These are phyloP conservation scores for Diutina pseudorugosa DNA, from an alignment of 1,139 yeast genomes.

Conservation along the genomic window DNA sequence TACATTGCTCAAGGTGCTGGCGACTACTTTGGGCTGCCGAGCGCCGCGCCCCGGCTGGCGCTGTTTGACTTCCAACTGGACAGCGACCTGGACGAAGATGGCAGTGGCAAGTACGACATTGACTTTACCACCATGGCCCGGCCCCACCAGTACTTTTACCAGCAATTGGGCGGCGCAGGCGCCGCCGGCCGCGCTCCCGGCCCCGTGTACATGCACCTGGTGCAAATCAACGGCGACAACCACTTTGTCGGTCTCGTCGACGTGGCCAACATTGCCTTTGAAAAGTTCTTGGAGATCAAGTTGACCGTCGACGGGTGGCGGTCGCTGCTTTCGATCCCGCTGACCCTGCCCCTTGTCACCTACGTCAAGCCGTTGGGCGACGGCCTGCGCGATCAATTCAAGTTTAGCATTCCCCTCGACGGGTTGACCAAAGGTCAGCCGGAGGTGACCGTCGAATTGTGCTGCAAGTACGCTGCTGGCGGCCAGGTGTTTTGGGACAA, in stretches of 20 bases:
- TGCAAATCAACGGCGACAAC: background rate
- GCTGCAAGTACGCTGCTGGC: background rate
- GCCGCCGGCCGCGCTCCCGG: background rate
- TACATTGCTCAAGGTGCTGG: background rate
- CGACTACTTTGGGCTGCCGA: background rate
- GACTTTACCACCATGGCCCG: background rate
- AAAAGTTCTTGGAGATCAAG: background rate
- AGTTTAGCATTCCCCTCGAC: background rate
- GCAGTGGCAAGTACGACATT: background rate
- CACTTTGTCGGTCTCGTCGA: background rate
- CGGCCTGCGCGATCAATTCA: background rate
- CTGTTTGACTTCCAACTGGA: constrained; percentile 1
- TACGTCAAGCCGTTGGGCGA: background rate
- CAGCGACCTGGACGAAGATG: background rate
- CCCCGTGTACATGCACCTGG: background rate
- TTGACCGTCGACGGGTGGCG: background rate
- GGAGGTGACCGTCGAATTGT: background rate
- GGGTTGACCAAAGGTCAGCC: background rate
- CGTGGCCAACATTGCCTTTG: background rate
- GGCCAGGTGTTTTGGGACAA: constrained; percentile 3
- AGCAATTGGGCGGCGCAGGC: background rate
- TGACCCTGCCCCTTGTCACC: background rate
- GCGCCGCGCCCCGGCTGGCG: background rate
- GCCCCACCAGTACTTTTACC: constrained; percentile 3
- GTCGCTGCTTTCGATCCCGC: background rate